phyloP scores from a whole-genome alignment of 2,329 filamentous ascomycete species.

The Penicillium capsulatum region DNA sequence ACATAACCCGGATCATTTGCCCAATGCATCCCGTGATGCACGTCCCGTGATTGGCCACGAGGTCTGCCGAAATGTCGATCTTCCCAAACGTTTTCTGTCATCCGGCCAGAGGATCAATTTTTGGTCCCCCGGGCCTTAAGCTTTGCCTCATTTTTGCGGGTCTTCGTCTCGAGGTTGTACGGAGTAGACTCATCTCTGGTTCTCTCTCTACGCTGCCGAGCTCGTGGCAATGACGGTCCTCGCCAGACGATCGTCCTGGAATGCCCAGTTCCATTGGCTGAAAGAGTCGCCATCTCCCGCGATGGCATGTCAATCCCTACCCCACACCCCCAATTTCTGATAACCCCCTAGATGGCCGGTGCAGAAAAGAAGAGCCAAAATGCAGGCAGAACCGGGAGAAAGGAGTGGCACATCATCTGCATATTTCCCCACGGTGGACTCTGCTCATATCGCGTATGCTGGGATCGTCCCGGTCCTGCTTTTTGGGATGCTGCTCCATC shows the following conservation, averaged over 20 bases:
- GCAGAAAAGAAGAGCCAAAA: conserved; percentile 1
- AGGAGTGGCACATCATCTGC: conserved; percentile 15
- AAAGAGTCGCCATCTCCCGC: neutral
- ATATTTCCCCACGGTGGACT: conserved; percentile 6
- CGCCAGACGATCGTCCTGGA: too few relatives aligned
- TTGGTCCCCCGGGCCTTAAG: conserved; percentile 8
- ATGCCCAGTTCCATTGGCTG: too few relatives aligned
- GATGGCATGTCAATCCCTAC: conserved; percentile 10
- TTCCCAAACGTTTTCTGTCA: conserved; percentile 23
- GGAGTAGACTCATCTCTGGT: neutral
- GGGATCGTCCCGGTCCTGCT: conserved; percentile 5
- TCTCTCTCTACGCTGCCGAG: neutral
- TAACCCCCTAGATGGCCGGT: conserved; percentile 7
- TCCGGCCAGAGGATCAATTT: conserved; percentile 6
- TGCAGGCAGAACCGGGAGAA: conserved; percentile 7
- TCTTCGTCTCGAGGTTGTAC: neutral
- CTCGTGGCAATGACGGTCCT: too few relatives aligned
- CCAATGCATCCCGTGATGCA: neutral
- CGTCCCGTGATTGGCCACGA: conserved; percentile 1
- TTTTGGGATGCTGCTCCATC: conserved; percentile 1
- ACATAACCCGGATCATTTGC: conserved; percentile 1
- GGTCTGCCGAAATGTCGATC: conserved; percentile 17
- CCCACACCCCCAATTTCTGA: conserved; percentile 7
- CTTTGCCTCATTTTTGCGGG: conserved; percentile 13
- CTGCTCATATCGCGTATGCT: conserved; percentile 4